Evolutionary conservation across 108 stramenopile species (phyloP), one percentile per base, ranked within the genome.

Genomic region (Skeletonema potamos): DNA sequence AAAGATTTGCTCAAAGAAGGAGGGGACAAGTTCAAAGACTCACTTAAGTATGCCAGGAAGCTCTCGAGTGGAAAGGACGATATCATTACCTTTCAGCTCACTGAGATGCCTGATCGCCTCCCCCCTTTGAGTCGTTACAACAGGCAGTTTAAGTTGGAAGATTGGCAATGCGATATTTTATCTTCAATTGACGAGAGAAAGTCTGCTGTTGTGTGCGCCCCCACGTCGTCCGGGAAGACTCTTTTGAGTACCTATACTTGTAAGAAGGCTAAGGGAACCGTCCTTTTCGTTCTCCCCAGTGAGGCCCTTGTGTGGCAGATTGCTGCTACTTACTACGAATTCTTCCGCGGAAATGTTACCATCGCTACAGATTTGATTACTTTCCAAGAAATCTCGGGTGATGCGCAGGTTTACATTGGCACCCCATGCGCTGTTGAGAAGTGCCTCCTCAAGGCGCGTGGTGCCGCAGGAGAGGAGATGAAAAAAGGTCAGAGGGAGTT

Each of bases 291-390:
- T 24, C 92, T 99, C 51, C 99, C 99, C 62, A 97, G 97, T 64
- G 99, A 99, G 89, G 98, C 96, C 17, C 88, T 99, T 27, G 99
- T 98, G 4, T 99, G 99, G 99, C 99, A 99, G 85, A 96, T 99
- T 74, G 99, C 99, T n/a, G 97, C 99, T 10, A 97, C 97, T 32
- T 99, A 98, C 88, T 92, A 96, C 70, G 91, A 99, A 68, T 96
- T 99, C 75, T 96, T 97, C 73, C 82, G 86, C 63, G 98, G 97
- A 27, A 93, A 97, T 70, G 96, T 97, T n/a, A 91, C 93, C 46
- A 89, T 97, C 54, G 92, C 91, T 64, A 96, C 95, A 24, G 95
- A 96, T 67, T 85, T 87, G 58, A 96, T 96, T 68, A 85, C 85
- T 33, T 96, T 96, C 73, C 95, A 96, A 67, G 92, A 94, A 79